phyloP scores from a whole-genome alignment of 192 early-diverging fungal genomes.

The Helicostylum pulchrum region DNA sequence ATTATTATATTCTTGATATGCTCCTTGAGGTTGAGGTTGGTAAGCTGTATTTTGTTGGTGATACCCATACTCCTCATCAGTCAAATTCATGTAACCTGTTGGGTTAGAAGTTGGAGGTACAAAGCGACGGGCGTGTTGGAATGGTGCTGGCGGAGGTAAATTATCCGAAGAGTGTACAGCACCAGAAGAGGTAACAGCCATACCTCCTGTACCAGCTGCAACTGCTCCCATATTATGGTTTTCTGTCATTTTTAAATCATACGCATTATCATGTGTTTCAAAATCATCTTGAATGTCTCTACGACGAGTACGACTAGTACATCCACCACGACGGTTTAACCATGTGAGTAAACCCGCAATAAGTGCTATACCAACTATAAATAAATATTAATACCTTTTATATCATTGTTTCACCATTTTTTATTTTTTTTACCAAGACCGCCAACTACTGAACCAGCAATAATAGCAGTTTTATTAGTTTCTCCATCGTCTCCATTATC shows the following conservation, averaged over 20 bases:
- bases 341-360: conserved; percentile 32
- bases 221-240: not conserved
- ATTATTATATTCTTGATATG: not conserved
- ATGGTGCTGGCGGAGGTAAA: conserved; percentile 19
- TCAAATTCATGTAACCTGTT: conserved; percentile 23
- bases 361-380: conserved; percentile 28
- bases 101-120: conserved; percentile 12
- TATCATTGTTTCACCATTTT: not conserved
- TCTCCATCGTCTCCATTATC: not conserved
- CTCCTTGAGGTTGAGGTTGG: not conserved
- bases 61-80: conserved; percentile 19
- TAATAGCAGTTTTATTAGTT: conserved; percentile 12
- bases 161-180: conserved; percentile 12
- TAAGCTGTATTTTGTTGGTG: not conserved
- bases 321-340: conserved; percentile 35
- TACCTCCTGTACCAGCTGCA: not conserved
- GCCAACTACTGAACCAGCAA: conserved; percentile 21
- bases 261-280: conserved; percentile 25
- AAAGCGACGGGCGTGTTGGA: conserved; percentile 20
- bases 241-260: conserved; percentile 27
- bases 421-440: conserved; percentile 16
- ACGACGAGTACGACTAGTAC: conserved; percentile 16
- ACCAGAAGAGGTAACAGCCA: conserved; percentile 7
- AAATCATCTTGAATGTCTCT: conserved; percentile 7
- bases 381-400: not conserved